Evolutionary conservation across 2,329 filamentous ascomycete species (phyloP).

Genomic region (Verticillium dahliae): DNA sequence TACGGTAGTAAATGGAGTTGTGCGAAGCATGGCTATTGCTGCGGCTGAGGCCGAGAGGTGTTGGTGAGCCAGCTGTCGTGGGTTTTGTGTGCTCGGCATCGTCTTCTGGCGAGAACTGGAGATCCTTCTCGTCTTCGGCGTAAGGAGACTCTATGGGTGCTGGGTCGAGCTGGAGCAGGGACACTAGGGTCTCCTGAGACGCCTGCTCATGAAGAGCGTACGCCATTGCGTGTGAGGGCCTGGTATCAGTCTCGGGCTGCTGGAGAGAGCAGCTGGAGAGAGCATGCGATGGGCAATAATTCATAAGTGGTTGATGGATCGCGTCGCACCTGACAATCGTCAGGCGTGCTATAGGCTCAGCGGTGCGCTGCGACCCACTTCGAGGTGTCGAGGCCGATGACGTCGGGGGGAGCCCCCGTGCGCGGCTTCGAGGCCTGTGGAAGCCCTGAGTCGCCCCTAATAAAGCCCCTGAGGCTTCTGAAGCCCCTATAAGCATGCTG

Average conservation of each 20-base stretch:
- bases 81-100: slow-evolving; percentile 17
- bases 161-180: slow-evolving; percentile 14
- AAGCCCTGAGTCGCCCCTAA: too few species aligned
- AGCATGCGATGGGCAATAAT: too few species aligned
- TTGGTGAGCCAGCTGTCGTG: slow-evolving; percentile 32
- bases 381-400: too few species aligned
- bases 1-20: slow-evolving; percentile 71
- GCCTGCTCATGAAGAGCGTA: slow-evolving; percentile 8
- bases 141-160: slow-evolving; percentile 49
- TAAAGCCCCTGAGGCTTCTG: too few species aligned
- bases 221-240: slow-evolving; percentile 2
- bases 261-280: too few species aligned
- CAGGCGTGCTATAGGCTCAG: background rate
- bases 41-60: slow-evolving; percentile 52
- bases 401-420: too few species aligned
- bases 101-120: slow-evolving; percentile 30
- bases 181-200: slow-evolving; percentile 13
- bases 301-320: background rate
- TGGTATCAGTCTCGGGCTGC: background rate
- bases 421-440: too few species aligned
- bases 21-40: slow-evolving; percentile 36
- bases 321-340: background rate
- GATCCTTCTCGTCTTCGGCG: slow-evolving; percentile 40
- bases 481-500: too few species aligned
- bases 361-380: background rate